Base-by-base conservation (phyloP, 176 grass and related monocot species). In the Oryza coarctata region DNA sequence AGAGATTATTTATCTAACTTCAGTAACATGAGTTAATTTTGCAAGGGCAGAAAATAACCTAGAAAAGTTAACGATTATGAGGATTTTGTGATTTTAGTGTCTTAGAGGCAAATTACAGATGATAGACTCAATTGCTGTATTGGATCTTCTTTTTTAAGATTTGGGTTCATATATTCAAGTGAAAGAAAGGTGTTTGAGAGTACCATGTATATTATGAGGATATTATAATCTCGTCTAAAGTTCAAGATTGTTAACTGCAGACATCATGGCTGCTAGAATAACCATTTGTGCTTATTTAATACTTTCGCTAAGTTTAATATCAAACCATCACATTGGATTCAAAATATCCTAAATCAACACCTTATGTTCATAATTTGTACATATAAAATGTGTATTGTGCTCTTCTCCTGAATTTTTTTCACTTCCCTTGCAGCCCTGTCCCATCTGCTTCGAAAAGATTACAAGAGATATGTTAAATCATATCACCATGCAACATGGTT, bases 381-480 rank as follows among this genome's bases (percentile, higher is more conserved):
- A 77, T 14, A 26, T 67, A 20, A 8, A 82, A 13, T 79, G 36
- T 50, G 44, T 30, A 31, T 74, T 41, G 29, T 22, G 73, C 34
- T 74, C 2, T 74, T 90, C 73, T 68, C 28, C 81, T 84, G 67
- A 83, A 55, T 12, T 22, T 60, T 68, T 44, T 65, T 40, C 7
- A 29, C 75, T 77, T 11, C 62, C 32, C 57, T 89, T 93, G 82
- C 91, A 99, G 96, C 87, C 83, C 31, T 99, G 96, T 75, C 96
- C 96, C 25, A 91, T 99, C 27, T 99, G 96, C 89, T 91, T 89
- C 29, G 80, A 91, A 67, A 99, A 93, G 89, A 83, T 99, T 88
- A 90, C 93, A 83, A 94, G 91, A 87, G 93, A 99, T 66, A 99
- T 99, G 93, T 82, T 94, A 65, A 99, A 90, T 79, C 96, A 99